Percentiles rank a stretch among this genome's conserved stretches.
Evolutionary conservation across 2,329 filamentous ascomycete genomes (phyloP).

Genomic region (Cadophora luteo-olivacea): DNA sequence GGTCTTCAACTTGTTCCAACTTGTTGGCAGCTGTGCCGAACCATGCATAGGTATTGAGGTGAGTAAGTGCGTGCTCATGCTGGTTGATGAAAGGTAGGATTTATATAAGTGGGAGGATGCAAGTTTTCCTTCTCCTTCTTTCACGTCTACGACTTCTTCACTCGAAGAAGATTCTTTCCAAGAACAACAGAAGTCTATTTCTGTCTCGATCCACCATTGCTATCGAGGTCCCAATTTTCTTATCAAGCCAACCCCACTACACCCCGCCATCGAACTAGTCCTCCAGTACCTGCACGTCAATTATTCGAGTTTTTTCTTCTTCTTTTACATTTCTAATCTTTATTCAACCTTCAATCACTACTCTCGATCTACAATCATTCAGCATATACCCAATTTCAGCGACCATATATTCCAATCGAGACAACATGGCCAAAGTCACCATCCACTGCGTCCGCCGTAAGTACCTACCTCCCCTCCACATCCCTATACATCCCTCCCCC

Average conservation of each 20-base stretch:
- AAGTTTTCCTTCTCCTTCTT: not conserved
- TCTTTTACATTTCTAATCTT: not conserved
- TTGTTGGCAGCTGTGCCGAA: constrained; percentile 7
- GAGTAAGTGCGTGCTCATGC: not conserved
- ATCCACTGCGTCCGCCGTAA: constrained; percentile 68
- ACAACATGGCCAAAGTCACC: constrained; percentile 45
- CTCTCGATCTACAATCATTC: not conserved
- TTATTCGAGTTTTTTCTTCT: constrained; percentile 5
- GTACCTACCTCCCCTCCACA: constrained; percentile 44
- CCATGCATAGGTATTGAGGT: not conserved
- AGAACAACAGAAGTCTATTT: constrained; percentile 2
- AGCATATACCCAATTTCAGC: not conserved
- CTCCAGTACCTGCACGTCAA: not conserved
- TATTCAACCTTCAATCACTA: not conserved
- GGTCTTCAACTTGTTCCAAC: not conserved
- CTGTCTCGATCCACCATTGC: not conserved
- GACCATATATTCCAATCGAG: not conserved
- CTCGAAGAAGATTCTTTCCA: not conserved
- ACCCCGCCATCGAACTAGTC: constrained; percentile 26
- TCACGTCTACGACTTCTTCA: not conserved
- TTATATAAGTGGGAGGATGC: not conserved
- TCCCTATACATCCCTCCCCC: not conserved
- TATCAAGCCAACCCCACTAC: constrained; percentile 19
- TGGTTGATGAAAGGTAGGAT: not conserved
- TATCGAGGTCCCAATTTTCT: constrained; percentile 7